Base-by-base conservation (phyloP, 1,284 basidiomycete genomes). In the Athelia sp. region DNA sequence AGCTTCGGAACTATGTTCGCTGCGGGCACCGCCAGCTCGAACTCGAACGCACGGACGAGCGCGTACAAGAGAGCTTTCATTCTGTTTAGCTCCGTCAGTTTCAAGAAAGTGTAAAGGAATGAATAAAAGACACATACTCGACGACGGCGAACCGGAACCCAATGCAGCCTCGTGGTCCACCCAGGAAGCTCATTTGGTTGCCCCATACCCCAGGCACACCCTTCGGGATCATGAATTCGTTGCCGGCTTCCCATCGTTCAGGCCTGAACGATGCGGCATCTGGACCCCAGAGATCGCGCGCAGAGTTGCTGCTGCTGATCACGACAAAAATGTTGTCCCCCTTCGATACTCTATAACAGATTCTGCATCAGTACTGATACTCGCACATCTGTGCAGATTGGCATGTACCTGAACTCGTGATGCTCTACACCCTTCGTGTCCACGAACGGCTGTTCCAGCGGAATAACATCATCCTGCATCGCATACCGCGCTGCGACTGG, bases 1-100 rank as follows among this genome's bases (percentile, higher is more conserved):
- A 63, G 49, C 51, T 60, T 69, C 50, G 61, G 65, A 29, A 50
- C 56, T 49, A 76, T 66, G 15, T 73, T 67, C 6, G 59, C 59
- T 0, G 62, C 55, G 9, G 76, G 64, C 17, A 78, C 70, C 1
- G 72, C 74, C 8, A 79, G 64, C 53, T 78, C 72, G 57, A 84
- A 82, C 47, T 77, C 73, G 56, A 85, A 82, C 3, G 70, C 66
- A 10, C 81, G 69, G 8, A 84, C 59, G 31, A 86, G 67, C 0
- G 78, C 73, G 58, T 82, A 86, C 6, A 85, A 52, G 2, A 84
- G 66, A 0, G 72, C 73, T 52, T 78, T 79, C 65, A 72, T 75
- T 58, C 76, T 79, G n/a, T 21, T 44, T n/a, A 44, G 24, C 15
- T 44, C 18, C 13, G 26, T 13, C 13, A 4, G 4, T 29, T 29